Percentiles rank a stretch among this genome's conserved stretches.
Evolutionary conservation across 441 rosid genomes (phyloP).

Genomic region (Eruca vesicaria): DNA sequence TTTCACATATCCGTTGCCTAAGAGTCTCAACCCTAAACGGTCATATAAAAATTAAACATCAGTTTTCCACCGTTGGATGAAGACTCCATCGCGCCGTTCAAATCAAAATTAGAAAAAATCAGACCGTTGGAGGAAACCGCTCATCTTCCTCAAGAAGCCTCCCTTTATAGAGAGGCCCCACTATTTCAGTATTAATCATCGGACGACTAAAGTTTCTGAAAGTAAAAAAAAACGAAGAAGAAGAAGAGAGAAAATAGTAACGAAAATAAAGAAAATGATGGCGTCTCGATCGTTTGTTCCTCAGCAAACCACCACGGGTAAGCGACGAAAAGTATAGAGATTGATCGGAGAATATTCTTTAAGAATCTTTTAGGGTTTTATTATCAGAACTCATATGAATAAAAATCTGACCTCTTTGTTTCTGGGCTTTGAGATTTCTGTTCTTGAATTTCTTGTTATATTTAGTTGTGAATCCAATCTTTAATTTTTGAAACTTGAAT

Average conservation of each 20-base stretch:
- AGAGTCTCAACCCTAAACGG: conserved; percentile 1
- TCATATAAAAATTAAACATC: neutral
- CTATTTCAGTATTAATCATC: neutral
- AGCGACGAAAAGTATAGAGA: neutral
- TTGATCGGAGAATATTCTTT: neutral
- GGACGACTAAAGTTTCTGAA: neutral
- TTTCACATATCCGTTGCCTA: neutral
- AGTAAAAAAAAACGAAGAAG: neutral
- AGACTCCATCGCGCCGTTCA: neutral
- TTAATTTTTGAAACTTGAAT: neutral
- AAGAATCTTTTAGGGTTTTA: neutral
- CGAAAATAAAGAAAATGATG: neutral
- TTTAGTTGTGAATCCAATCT: neutral
- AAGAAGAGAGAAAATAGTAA: neutral
- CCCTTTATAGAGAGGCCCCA: conserved; percentile 8
- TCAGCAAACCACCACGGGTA: conserved; percentile 16
- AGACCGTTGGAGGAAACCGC: conserved; percentile 24
- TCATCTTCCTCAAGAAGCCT: conserved; percentile 32
- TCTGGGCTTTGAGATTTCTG: neutral
- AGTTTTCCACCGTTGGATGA: conserved; percentile 26
- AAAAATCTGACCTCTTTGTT: neutral
- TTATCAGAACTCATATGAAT: neutral
- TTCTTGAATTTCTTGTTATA: neutral
- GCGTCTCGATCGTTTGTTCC: conserved; percentile 10
- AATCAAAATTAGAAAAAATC: conserved; percentile 5